Evolutionary conservation across 2,329 filamentous ascomycete species (phyloP).

Genomic region (Chaetomium strumarium): DNA sequence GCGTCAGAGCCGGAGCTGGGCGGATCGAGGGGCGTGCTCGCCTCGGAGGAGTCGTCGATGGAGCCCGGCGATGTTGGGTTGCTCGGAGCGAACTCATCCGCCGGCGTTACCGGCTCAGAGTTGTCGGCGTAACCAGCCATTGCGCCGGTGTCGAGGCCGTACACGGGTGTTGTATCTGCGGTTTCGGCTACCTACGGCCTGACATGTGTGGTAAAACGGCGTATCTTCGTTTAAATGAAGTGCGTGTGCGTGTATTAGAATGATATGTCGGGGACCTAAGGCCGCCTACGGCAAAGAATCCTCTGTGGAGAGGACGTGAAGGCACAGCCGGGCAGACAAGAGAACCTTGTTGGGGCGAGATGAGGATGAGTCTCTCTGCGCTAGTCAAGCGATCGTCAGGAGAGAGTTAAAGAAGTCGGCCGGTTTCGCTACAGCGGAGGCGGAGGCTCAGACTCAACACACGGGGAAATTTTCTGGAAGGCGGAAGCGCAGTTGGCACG

Average conservation of each 20-base stretch:
- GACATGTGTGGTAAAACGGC: background rate
- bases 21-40: conserved; percentile 43
- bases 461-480: conserved; percentile 3
- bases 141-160: conserved; percentile 4
- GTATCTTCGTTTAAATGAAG: background rate
- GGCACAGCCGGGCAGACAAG: background rate
- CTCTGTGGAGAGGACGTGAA: background rate
- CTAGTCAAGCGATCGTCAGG: background rate
- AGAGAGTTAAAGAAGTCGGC: too few relatives aligned
- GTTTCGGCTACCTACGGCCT: conserved; percentile 2
- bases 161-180: background rate
- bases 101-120: conserved; percentile 41
- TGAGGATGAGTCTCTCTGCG: background rate
- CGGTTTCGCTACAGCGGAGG: background rate
- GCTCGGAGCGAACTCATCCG: conserved; percentile 39
- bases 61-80: conserved; percentile 41
- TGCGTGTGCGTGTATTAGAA: background rate
- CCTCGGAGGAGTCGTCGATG: conserved; percentile 40
- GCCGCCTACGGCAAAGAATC: background rate
- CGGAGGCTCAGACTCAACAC: too few relatives aligned
- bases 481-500: background rate
- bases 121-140: conserved; percentile 29
- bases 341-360: conserved; percentile 2
- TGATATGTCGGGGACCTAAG: background rate
- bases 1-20: conserved; percentile 29